Evolutionary conservation across 2,329 filamentous ascomycete genomes (phyloP), one percentile per base, ranked within the genome.

Genomic region (Apiospora pterosperma): DNA sequence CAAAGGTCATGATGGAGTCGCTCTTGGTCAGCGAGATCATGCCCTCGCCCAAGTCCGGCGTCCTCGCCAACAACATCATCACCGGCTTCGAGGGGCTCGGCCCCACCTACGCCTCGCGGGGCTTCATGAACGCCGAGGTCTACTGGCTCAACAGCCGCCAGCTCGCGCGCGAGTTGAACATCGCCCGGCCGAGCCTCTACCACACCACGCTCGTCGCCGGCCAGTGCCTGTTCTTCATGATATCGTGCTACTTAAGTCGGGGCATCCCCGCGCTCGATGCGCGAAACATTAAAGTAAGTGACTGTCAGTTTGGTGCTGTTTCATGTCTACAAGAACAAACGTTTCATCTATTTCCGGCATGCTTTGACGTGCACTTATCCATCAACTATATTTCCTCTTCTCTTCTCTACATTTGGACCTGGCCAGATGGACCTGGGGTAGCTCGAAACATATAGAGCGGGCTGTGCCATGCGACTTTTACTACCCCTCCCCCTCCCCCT

Each of bases 41-140:
- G 31, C 91, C 92, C 0, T 88, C 86, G 0, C 77, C 82, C 0
- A 90, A 84, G 23, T 89, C 86, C 0, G 82, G 82, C 58, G 80
- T 89, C 7, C 81, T 95, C 31, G 90, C 90, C 3, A 90, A 90
- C 75, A 95, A 94, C 72, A 90, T 94, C 71, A 88, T 95, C 69
- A 82, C 85, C 4, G 85, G 85, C 3, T 80, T 94, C n/a, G 83
- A 89, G 69, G 81, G 84, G 61, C 85, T 87, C 44, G 85, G 90
- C 0, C 92, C 92, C 0, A 82, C 86, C 0, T 89, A 87, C 68
- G 84, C 89, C 0, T 89, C 87, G 1, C 82, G 84, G 6, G 85
- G 87, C 59, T 92, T 92, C 74, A 81, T 94, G 62, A 82, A 86
- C 61, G 91, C 90, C 0, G 85, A 86, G 72, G 86, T 88, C 5